Percentiles rank a stretch among this genome's conserved stretches.
phyloP scores from a whole-genome alignment of 2,329 filamentous ascomycete genomes.

The Pseudogymnoascus sp. region DNA sequence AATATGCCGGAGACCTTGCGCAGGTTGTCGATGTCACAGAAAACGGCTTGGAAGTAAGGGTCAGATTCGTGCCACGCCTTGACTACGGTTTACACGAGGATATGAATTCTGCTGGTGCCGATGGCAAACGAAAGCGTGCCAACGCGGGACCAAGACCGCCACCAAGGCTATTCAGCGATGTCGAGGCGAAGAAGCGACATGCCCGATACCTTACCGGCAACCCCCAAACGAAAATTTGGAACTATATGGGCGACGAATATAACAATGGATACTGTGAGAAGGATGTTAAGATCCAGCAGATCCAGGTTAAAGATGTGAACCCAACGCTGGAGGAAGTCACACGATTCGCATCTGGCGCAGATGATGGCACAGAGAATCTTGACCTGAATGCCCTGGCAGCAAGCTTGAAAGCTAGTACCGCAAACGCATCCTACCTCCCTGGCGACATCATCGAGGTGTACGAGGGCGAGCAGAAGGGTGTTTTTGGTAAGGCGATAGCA shows the following conservation, averaged over 20 bases:
- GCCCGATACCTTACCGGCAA: slow-evolving; percentile 47
- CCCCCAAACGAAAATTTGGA: slow-evolving; percentile 56
- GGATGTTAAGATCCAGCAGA: slow-evolving; percentile 80
- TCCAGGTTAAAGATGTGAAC: slow-evolving; percentile 84
- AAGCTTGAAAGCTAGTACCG: slow-evolving; percentile 76
- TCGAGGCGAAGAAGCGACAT: slow-evolving; percentile 84
- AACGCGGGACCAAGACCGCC: slow-evolving; percentile 64
- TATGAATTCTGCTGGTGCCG: slow-evolving; percentile 34
- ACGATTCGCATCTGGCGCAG: slow-evolving; percentile 78
- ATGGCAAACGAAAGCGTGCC: slow-evolving; percentile 71
- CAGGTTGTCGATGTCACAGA: slow-evolving; percentile 89
- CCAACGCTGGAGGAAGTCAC: slow-evolving; percentile 92
- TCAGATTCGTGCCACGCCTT: slow-evolving; percentile 80
- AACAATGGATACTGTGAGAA: slow-evolving; percentile 90
- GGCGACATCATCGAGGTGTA: slow-evolving; percentile 97
- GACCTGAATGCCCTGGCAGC: slow-evolving; percentile 86
- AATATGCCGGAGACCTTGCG: slow-evolving; percentile 83
- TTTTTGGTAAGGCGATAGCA: slow-evolving; percentile 75
- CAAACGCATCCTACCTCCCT: slow-evolving; percentile 75
- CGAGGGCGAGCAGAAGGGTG: slow-evolving; percentile 87
- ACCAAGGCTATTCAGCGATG: slow-evolving; percentile 84
- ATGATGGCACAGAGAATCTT: slow-evolving; percentile 88
- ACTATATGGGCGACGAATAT: slow-evolving; percentile 81
- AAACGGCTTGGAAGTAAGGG: slow-evolving; percentile 80
- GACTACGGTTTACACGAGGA: slow-evolving; percentile 90